These are phyloP conservation scores for Jatropha multifida DNA, from an alignment of 441 rosid genomes.

Conservation along the genomic window DNA sequence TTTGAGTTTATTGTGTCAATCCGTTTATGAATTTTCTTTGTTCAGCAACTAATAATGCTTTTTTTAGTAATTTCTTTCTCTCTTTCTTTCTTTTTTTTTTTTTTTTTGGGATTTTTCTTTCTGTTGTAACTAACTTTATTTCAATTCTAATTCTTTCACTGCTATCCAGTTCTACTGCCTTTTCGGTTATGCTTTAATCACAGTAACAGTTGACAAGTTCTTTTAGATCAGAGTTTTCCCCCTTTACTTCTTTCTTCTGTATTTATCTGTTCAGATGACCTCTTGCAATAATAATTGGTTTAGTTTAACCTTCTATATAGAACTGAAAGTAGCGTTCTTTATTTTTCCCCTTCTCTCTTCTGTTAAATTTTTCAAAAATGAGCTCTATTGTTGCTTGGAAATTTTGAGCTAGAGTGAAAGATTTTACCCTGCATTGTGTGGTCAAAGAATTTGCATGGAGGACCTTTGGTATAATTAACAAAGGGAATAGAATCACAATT, in stretches of 20 bases:
- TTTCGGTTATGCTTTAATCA: background rate
- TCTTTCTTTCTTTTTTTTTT: background rate
- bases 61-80: background rate
- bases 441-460: background rate
- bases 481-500: background rate
- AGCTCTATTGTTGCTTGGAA: background rate
- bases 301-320: background rate
- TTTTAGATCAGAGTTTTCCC: background rate
- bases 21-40: background rate
- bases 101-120: background rate
- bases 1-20: background rate
- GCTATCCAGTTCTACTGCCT: background rate
- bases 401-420: background rate
- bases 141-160: background rate
- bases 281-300: background rate
- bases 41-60: background rate
- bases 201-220: background rate
- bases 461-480: background rate
- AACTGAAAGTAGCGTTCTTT: background rate
- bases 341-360: background rate
- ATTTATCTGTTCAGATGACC: background rate
- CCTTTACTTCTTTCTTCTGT: background rate
- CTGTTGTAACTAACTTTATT: background rate
- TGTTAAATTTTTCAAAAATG: background rate
- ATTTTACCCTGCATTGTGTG: background rate